Base-by-base conservation (phyloP, 495 filamentous ascomycete genomes). In the Lophium mytilinum region DNA sequence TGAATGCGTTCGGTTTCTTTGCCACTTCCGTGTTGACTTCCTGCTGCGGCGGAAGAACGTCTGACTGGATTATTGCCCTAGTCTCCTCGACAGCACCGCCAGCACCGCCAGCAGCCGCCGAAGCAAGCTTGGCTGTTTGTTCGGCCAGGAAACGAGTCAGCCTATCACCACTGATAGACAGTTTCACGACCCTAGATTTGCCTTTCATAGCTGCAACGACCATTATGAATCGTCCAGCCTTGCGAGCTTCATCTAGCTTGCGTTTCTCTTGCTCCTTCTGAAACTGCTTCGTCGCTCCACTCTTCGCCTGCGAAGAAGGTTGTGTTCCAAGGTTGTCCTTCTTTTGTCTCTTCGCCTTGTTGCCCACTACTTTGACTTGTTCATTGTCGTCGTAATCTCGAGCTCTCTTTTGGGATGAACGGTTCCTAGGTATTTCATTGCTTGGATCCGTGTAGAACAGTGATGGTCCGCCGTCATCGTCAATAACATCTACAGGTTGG, bases 181-280 rank as follows among this genome's bases (percentile, higher is more conserved):
- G 53, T 36, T 54, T 67, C 3, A 72, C 69, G n/a, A 74, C 55
- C 48, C 62, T 66, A 3, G 56, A 56, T 53, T 70, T 73, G 21
- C 57, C 58, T 49, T 63, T 62, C 53, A 71, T 65, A 21, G 60
- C 53, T 34, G 72, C 72, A 34, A 61, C 60, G 19, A 71, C 62
- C 52, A 68, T 65, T 45, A 69, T 68, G 50, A 63, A 72, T 0
- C 68, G 65, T 36, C 67, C 71, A 35, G 69, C 61, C 33, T 58
- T 61, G 58, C 66, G 68, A n/a, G 72, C 72, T 35, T 69, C 67
- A 14, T 73, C 71, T 12, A 74, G 61, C 14, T 67, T 53, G 35
- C 66, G 67, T 10, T 62, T 59, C 52, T 72, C 60, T 35, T 73
- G 62, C 49, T 69, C 65, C 39, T 69, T 68, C 49, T 68, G 64